Base-by-base conservation (phyloP, 192 early-diverging fungal species). In the Coemansia sp. region DNA sequence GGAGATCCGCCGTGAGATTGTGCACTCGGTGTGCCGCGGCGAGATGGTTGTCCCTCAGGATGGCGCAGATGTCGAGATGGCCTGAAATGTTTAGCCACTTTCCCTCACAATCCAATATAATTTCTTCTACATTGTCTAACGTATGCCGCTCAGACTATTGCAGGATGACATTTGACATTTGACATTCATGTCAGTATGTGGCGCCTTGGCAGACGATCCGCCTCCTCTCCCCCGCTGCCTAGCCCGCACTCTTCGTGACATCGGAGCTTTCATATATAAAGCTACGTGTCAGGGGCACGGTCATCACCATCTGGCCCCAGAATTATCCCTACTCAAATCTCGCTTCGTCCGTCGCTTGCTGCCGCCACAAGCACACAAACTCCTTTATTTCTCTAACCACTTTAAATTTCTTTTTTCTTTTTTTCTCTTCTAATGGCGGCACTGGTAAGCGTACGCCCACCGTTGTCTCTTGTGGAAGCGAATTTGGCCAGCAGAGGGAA, bases 1-100 rank as follows among this genome's bases (percentile, higher is more conserved):
- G 37, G 97, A 99, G 85, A 92, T 99, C 76, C 89, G 96, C 39
- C 88, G 96, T 63, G 97, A 99, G 79, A 73, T 99, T 27, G 77
- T 86, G 53, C 85, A 89, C 76, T 85, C 89, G 27, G 85, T 89
- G 25, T 86, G 89, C 31, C 87, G 92, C 69, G 91, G 88, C 39
- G 90, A 91, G 74, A 79, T 91, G 70, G 66, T 90, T 58, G 86
- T 86, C 50, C 85, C 84, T 2, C 85, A 77, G 27, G 89, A 90
- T 34, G 82, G 85, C 69, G 74, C 72, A 66, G 80, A 82, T n/a
- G 69, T 82, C 17, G 80, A 82, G 45, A 69, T 69, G 68, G 41
- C 39, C 31, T 53, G 46, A 50, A 10, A 37, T 4, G 36, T 23
- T 39, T 39, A 25, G 34, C 59, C 59, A 31, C 57, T 2, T 59